Evolutionary conservation across 2,329 filamentous ascomycete genomes (phyloP).

Genomic region (Phyllosticta citriasiana): DNA sequence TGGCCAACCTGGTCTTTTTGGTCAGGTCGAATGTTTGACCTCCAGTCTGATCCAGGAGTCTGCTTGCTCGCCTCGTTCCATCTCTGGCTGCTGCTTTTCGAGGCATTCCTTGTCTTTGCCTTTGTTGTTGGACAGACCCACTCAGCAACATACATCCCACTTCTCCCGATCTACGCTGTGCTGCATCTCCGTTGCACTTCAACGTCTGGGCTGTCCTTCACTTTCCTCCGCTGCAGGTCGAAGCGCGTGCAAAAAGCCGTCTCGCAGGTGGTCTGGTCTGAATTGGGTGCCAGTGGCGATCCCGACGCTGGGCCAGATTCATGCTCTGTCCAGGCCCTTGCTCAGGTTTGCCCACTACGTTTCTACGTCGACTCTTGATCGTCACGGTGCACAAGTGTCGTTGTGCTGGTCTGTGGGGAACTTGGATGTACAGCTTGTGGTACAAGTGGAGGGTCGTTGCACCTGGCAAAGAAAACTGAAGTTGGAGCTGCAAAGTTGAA

Average conservation of each 20-base stretch:
- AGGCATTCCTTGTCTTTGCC: too few species aligned
- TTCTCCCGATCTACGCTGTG: background rate
- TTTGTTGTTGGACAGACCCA: background rate
- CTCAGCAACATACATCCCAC: background rate
- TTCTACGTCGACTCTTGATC: background rate
- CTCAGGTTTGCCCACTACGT: background rate
- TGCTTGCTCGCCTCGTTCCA: too few species aligned
- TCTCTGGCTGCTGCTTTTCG: too few species aligned
- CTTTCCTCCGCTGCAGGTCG: background rate
- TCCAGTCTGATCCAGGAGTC: too few species aligned
- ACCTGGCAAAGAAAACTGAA: background rate
- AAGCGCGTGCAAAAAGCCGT: background rate
- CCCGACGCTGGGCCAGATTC: background rate
- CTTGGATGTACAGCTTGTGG: background rate
- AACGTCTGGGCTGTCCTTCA: background rate
- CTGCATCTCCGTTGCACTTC: background rate
- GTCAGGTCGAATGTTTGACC: too few species aligned
- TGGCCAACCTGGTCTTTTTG: too few species aligned
- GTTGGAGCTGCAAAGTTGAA: background rate
- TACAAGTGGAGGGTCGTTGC: background rate
- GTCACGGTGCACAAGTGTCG: background rate
- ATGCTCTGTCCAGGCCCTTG: background rate
- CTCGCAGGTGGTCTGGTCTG: background rate
- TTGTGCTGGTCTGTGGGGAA: background rate
- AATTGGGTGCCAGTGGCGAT: background rate